phyloP scores from a whole-genome alignment of 1,139 yeast species.

The Blastobotrys apis region DNA sequence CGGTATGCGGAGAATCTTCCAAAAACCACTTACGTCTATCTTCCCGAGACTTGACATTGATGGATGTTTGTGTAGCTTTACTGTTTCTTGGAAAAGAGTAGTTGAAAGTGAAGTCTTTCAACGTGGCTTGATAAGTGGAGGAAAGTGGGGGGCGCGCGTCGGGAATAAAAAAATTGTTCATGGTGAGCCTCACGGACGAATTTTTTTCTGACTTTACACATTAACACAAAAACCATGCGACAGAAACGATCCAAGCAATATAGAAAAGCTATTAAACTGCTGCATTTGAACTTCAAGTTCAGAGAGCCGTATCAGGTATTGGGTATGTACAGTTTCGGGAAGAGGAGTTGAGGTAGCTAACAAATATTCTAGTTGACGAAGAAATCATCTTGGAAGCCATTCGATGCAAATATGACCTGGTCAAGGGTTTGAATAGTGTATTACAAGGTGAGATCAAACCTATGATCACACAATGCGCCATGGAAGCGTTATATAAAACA shows the following conservation, averaged over 20 bases:
- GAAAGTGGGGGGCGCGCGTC: too few relatives aligned
- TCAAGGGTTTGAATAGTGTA: constrained; percentile 74
- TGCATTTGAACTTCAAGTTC: constrained; percentile 81
- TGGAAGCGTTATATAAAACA: constrained; percentile 73
- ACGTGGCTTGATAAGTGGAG: too few relatives aligned
- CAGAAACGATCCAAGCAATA: constrained; percentile 94
- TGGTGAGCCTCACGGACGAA: constrained; percentile 1
- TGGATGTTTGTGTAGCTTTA: too few relatives aligned
- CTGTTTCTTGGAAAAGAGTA: too few relatives aligned
- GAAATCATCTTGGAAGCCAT: constrained; percentile 65
- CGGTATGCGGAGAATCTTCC: too few relatives aligned
- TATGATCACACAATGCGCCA: constrained; percentile 95
- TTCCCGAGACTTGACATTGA: too few relatives aligned
- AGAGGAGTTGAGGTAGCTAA: neutral
- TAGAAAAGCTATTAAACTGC: constrained; percentile 84
- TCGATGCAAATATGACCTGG: constrained; percentile 64
- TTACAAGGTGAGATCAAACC: constrained; percentile 83
- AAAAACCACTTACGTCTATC: too few relatives aligned
- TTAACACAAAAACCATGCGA: constrained; percentile 54
- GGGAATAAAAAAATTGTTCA: neutral
- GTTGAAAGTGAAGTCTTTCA: too few relatives aligned
- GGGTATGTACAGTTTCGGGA: constrained; percentile 25
- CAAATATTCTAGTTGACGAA: constrained; percentile 50
- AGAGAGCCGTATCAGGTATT: constrained; percentile 87
- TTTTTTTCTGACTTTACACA: constrained; percentile 1